phyloP scores from a whole-genome alignment of 2,329 filamentous ascomycete genomes.

The Laburnicola sp. region DNA sequence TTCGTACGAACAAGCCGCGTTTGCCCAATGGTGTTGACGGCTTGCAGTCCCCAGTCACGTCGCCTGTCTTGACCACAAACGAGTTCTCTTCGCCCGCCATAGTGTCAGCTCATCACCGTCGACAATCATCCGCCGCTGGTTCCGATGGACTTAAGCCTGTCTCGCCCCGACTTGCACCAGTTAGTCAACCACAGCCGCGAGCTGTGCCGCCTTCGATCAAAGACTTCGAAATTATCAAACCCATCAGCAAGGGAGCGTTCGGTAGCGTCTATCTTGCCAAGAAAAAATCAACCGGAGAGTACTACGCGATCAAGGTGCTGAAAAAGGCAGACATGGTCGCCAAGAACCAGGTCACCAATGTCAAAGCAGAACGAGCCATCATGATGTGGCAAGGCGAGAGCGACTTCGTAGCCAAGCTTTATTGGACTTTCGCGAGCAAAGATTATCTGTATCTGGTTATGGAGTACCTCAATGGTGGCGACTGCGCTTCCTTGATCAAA shows the following conservation, averaged over 20 bases:
- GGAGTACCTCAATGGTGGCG: slow-evolving; percentile 97
- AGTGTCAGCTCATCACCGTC: slow-evolving; percentile 65
- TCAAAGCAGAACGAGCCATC: slow-evolving; percentile 96
- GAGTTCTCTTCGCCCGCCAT: slow-evolving; percentile 78
- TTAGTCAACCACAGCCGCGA: slow-evolving; percentile 79
- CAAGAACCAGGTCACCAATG: slow-evolving; percentile 98
- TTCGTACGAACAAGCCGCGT: slow-evolving; percentile 83
- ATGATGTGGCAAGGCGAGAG: slow-evolving; percentile 99
- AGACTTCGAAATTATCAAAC: slow-evolving; percentile 99
- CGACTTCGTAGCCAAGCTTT: slow-evolving; percentile 97
- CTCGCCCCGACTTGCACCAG: slow-evolving; percentile 79
- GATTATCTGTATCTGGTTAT: slow-evolving; percentile 98
- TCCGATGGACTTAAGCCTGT: slow-evolving; percentile 69
- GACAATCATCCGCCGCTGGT: slow-evolving; percentile 88
- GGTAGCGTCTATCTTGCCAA: slow-evolving; percentile 97
- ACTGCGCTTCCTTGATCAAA: slow-evolving; percentile 96
- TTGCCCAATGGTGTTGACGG: slow-evolving; percentile 64
- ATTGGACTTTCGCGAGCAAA: slow-evolving; percentile 99
- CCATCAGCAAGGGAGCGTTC: slow-evolving; percentile 98
- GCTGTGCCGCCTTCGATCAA: slow-evolving; percentile 96
- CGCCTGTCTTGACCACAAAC: slow-evolving; percentile 79
- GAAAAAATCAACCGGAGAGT: slow-evolving; percentile 97
- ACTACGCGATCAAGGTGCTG: slow-evolving; percentile 96
- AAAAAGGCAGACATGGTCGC: slow-evolving; percentile 99
- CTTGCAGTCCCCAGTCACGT: slow-evolving; percentile 82